phyloP scores from a whole-genome alignment of 176 grass and related monocot genomes.

The Bolboschoenus planiculmis region DNA sequence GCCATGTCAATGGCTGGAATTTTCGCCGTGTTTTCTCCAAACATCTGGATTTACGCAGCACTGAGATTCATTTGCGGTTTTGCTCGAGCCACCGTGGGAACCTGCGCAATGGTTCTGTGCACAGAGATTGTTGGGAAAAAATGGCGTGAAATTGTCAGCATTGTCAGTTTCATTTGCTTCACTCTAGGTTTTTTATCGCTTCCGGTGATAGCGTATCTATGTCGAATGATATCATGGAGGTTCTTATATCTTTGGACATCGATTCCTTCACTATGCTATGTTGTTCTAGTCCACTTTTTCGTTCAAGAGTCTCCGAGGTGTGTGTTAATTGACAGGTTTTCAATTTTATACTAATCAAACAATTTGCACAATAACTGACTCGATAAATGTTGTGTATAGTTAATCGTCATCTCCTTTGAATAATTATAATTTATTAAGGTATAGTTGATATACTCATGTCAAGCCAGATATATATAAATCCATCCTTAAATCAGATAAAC shows the following conservation, averaged over 20 bases:
- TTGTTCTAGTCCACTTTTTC: conserved; percentile 36
- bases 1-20: conserved; percentile 52
- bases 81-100: conserved; percentile 52
- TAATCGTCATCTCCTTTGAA: not conserved
- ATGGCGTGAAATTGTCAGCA: conserved; percentile 69
- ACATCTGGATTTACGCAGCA: conserved; percentile 68
- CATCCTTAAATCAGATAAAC: not conserved
- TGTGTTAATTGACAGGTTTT: not conserved
- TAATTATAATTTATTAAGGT: not conserved
- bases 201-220: conserved; percentile 56
- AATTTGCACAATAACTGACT: not conserved
- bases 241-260: conserved; percentile 72
- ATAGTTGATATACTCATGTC: not conserved
- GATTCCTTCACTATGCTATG: conserved; percentile 50
- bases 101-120: conserved; percentile 62
- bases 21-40: conserved; percentile 47
- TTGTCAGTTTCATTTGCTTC: conserved; percentile 56
- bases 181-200: conserved; percentile 78
- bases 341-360: not conserved
- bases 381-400: not conserved
- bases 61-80: conserved; percentile 63
- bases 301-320: conserved; percentile 66
- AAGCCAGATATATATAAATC: not conserved
- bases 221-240: conserved; percentile 55
- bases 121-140: conserved; percentile 69